Base-by-base conservation (phyloP, 2,329 filamentous ascomycete genomes). In the Colletotrichum sp. region DNA sequence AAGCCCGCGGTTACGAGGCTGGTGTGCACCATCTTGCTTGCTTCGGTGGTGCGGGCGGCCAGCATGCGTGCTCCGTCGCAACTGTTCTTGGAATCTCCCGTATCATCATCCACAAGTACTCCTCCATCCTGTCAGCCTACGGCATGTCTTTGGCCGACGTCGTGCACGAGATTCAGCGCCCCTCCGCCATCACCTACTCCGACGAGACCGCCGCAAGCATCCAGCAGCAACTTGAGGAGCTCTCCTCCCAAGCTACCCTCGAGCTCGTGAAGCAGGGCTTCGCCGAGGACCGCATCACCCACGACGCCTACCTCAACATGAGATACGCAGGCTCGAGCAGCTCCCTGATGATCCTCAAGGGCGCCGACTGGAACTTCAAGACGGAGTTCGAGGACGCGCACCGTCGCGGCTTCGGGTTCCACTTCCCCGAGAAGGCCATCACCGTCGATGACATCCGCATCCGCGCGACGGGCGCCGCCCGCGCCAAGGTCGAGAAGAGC, bases 321-420 rank as follows among this genome's bases (percentile, higher is more conserved):
- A 79, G 84, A 69, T 87, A 87, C 51, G 80, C 81, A 2, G 86
- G 85, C 13, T 84, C 84, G 3, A 84, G 84, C 64, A 87, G 84
- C 16, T 81, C 82, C 3, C 78, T 87, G 38, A 83, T 83, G 82
- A 81, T 82, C 12, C 69, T 81, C 66, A 76, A 78, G 73, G 79
- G 77, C 2, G 72, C 72, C 3, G 78, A 78, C 66, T 78, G 78
- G 78, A 67, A 79, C 31, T 94, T 93, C 81, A 91, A 90, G 3
- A 88, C 90, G 70, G 92, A 91, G 0, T 94, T 95, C 74, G 82
- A 93, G 61, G 89, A 90, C 76, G 91, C 93, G 74, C 93, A 95
- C 79, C 89, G 93, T 76, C 92, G 93, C 78, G 93, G 94, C 78
- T 95, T 95, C 78, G 93, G 93, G 3, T 95, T 95, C 80, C 71